Conservation (phyloP, 352 stramenopile genomes). For the Phytophthora uliginosa region DNA sequence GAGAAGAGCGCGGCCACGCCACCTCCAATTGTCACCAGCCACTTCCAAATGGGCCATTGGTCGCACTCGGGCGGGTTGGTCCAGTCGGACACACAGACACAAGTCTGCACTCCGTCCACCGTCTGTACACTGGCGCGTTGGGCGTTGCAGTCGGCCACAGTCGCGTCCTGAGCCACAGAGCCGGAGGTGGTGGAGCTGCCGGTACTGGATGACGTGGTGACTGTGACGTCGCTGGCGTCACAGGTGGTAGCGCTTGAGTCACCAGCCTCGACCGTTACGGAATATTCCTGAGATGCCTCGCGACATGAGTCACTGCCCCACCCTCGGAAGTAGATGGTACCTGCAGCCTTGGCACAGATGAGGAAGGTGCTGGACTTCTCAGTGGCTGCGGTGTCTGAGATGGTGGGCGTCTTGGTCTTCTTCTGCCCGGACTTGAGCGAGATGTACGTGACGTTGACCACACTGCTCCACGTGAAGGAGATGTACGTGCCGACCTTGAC, state of each 20-base stretch:
- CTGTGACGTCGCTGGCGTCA: conserved; percentile 14
- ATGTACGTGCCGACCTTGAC: conserved; percentile 64
- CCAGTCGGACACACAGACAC: conserved; percentile 66
- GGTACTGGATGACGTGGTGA: background rate
- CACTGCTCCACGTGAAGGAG: conserved; percentile 56
- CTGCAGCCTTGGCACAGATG: conserved; percentile 64
- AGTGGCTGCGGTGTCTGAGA: conserved; percentile 46
- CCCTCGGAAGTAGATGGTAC: conserved; percentile 66
- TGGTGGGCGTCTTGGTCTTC: conserved; percentile 65
- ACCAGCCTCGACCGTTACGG: conserved; percentile 47
- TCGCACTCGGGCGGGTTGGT: conserved; percentile 56
- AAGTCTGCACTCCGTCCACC: conserved; percentile 39
- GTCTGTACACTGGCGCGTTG: conserved; percentile 52
- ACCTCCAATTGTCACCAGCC: conserved; percentile 63
- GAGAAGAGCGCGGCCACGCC: conserved; percentile 69
- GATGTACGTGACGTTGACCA: conserved; percentile 75
- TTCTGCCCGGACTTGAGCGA: conserved; percentile 69
- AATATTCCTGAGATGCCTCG: conserved; percentile 53
- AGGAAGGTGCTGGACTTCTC: conserved; percentile 58
- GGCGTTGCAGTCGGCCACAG: conserved; percentile 52
- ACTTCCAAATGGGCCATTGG: conserved; percentile 64
- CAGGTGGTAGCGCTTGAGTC: conserved; percentile 30
- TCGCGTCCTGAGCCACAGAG: conserved; percentile 17
- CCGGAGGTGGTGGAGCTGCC: conserved; percentile 24
- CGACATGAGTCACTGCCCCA: conserved; percentile 62